Evolutionary conservation across 2,329 filamentous ascomycete genomes (phyloP).

Genomic region (Fusarium scirpi): DNA sequence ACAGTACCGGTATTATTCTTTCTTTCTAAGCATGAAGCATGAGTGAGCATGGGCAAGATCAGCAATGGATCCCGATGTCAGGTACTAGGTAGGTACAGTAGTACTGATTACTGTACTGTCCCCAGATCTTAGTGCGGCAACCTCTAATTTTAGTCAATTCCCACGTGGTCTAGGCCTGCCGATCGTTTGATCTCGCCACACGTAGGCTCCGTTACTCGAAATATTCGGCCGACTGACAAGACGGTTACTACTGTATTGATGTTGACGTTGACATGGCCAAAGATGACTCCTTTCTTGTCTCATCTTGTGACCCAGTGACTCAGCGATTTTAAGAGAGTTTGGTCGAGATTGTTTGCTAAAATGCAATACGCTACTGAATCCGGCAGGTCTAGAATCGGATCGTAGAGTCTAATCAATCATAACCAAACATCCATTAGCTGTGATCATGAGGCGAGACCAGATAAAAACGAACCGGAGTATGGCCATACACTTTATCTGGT

Average conservation of each 20-base stretch:
- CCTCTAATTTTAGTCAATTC: constrained; percentile 37
- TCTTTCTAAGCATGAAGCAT: neutral
- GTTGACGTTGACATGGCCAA: neutral
- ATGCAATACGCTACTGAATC: neutral
- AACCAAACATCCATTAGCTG: neutral
- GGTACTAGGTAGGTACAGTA: neutral
- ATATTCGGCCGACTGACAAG: constrained; percentile 32
- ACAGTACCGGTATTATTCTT: neutral
- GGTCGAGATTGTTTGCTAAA: neutral
- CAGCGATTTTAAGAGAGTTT: neutral
- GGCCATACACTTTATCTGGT: neutral
- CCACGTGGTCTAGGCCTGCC: constrained; percentile 40
- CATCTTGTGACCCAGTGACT: neutral
- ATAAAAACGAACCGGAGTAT: neutral
- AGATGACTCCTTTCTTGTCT: neutral
- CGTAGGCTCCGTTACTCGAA: constrained; percentile 33
- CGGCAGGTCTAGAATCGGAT: neutral
- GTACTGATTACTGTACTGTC: neutral
- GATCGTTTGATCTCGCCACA: constrained; percentile 38
- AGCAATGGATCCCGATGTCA: neutral
- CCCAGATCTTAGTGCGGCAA: constrained; percentile 11
- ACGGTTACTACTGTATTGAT: neutral
- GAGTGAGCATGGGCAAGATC: neutral
- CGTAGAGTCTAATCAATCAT: neutral
- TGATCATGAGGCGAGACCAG: neutral